Evolutionary conservation across 768 basidiomycete species (phyloP).

Genomic region (Leccinum uliginosum): DNA sequence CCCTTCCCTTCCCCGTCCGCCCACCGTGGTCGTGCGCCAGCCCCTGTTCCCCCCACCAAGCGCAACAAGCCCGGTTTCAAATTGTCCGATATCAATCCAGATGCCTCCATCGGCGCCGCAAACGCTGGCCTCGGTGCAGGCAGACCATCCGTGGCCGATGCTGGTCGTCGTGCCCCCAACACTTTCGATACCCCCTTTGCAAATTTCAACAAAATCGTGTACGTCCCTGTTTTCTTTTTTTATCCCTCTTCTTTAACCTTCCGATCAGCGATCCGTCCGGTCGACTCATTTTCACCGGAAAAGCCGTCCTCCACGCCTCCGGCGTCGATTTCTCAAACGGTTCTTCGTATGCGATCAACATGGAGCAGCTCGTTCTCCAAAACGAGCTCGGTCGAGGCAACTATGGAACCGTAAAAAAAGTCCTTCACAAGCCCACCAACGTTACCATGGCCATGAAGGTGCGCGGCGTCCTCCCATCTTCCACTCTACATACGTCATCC

Average conservation of each 20-base stretch:
- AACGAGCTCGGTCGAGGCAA: conserved; percentile 96
- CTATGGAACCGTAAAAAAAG: conserved; percentile 96
- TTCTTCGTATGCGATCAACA: conserved; percentile 88
- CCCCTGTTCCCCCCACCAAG: conserved; percentile 36
- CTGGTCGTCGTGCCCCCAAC: conserved; percentile 32
- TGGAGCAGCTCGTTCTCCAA: conserved; percentile 84
- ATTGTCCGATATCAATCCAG: conserved; percentile 57
- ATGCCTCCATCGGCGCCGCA: conserved; percentile 49
- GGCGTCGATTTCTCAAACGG: conserved; percentile 91
- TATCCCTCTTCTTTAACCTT: background rate
- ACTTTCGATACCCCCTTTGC: conserved; percentile 77
- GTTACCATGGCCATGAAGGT: conserved; percentile 99
- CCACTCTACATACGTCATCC: conserved; percentile 9
- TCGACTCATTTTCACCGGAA: conserved; percentile 89
- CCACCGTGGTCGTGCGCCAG: conserved; percentile 26
- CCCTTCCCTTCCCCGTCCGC: conserved; percentile 33
- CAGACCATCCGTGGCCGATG: conserved; percentile 47
- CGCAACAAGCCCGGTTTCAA: conserved; percentile 54
- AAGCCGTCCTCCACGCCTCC: conserved; percentile 85
- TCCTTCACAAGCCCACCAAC: conserved; percentile 89
- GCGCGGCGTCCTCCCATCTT: conserved; percentile 11
- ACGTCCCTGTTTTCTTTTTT: conserved; percentile 32
- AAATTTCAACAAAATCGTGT: conserved; percentile 94
- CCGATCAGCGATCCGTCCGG: conserved; percentile 84
- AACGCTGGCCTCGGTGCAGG: conserved; percentile 71